Percentiles rank a stretch among this genome's conserved stretches.
Evolutionary conservation across 73 alveolate species (phyloP).

Genomic region (Paramecium pentaurelia): DNA sequence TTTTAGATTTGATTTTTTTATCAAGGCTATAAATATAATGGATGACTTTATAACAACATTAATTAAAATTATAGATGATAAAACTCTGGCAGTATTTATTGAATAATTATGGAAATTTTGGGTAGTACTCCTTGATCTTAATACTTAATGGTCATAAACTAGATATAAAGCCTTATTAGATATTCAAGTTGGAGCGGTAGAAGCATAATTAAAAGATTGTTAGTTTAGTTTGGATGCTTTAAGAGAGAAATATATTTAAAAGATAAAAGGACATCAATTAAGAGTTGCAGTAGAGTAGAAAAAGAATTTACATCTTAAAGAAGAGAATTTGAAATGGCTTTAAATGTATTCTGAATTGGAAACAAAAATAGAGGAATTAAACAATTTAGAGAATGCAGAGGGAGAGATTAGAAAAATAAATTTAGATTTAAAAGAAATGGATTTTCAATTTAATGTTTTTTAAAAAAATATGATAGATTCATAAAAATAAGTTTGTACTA

Average conservation of each 20-base stretch:
- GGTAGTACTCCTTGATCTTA: neutral
- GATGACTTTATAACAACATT: constrained; percentile 1
- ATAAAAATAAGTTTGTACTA: neutral
- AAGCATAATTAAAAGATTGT: neutral
- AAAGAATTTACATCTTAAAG: neutral
- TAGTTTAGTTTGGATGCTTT: neutral
- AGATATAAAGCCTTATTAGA: neutral
- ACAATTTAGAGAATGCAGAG: neutral
- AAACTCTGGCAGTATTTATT: neutral
- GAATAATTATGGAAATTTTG: constrained; percentile 42
- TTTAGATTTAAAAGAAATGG: neutral
- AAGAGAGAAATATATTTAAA: neutral
- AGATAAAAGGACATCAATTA: neutral
- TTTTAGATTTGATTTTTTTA: constrained; percentile 20
- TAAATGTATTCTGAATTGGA: neutral
- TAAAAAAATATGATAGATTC: neutral
- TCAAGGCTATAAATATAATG: neutral
- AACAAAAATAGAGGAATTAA: neutral
- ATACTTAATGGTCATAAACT: constrained; percentile 8
- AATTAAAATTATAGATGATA: neutral
- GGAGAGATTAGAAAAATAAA: neutral
- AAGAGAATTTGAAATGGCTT: neutral
- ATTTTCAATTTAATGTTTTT: neutral
- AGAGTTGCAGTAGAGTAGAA: neutral
- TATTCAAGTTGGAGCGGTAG: neutral